These are phyloP conservation scores for Ophiostoma ips DNA, from an alignment of 2,329 filamentous ascomycete genomes.

Conservation along the genomic window DNA sequence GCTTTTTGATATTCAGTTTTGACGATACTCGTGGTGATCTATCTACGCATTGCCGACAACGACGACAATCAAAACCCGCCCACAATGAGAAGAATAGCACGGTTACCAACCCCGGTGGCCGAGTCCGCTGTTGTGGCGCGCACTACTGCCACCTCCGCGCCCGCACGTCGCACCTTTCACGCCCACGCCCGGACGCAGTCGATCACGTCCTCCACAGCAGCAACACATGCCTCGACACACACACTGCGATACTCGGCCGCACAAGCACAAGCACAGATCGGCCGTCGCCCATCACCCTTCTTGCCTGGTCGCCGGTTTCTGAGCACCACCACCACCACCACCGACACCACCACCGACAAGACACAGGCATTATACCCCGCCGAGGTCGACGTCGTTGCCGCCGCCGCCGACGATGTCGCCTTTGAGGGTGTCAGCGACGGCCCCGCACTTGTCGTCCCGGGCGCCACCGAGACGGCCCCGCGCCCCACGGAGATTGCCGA, in stretches of 20 bases:
- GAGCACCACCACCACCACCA: not conserved
- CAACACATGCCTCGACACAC: not conserved
- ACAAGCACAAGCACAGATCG: not conserved
- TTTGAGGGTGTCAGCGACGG: not conserved
- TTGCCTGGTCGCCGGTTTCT: not conserved
- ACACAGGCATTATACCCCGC: slow-evolving; percentile 1
- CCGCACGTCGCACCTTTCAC: not conserved
- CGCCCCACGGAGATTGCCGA: slow-evolving; percentile 20
- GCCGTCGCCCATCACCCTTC: not conserved
- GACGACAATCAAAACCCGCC: not conserved
- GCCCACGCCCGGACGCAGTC: not conserved
- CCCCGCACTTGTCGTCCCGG: slow-evolving; percentile 17
- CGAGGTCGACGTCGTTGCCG: not conserved
- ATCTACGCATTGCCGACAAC: not conserved
- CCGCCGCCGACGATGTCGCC: not conserved
- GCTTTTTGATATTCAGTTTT: not conserved
- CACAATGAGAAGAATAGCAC: slow-evolving; percentile 30
- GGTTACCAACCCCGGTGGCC: slow-evolving; percentile 17
- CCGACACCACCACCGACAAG: not conserved
- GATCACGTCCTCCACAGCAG: not conserved
- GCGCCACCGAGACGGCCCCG: slow-evolving; percentile 16
- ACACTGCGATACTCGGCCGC: not conserved
- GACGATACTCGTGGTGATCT: not conserved
- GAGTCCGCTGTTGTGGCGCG: not conserved
- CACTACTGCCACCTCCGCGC: not conserved